Base-by-base conservation (phyloP, 805 yeast species). In the Teunomyces panamensis region DNA sequence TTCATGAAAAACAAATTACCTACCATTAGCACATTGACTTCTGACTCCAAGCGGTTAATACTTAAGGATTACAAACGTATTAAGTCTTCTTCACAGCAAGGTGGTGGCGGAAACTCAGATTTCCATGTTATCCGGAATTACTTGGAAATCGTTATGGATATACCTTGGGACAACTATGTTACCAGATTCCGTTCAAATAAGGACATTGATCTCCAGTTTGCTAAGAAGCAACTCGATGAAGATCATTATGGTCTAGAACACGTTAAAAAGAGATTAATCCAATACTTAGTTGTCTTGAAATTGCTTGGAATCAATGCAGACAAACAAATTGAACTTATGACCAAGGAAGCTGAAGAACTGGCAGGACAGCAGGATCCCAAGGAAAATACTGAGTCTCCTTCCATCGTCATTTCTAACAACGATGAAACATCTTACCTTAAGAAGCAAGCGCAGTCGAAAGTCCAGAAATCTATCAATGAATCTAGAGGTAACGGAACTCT, bases 211-310 rank as follows among this genome's bases (percentile, higher is more conserved):
- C 62, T 88, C 13, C 61, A 58, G 0, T 63, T 60, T 10, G 78
- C 78, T 5, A 67, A 61, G 43, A 49, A 54, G 9, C 73, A 69
- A 48, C 59, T 73, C 36, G 77, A 73, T 48, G 61, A 58, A 10
- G 78, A 73, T 53, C 78, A 73, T 53, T 65, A 69, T 49, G 78
- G 77, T 1, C 61, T 73, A 47, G 73, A 73, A 43, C 64, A 65
- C 47, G 92, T 86, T 41, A 89, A 89, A 63, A 83, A 78, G 54
- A 73, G 96, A 43, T 74, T 89, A 33, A 62, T 89, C 17, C 95
- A 89, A 62, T 88, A 89, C 61, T 69, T 89, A 28, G 89, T 94
- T 4, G 90, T 89, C 5, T 67, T 88, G 52, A 85, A 86, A 51
- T 73, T 90, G 36, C 59, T 73, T 51, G 76, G 74, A 2, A 58